Evolutionary conservation across 805 yeast genomes (phyloP).

Genomic region (Candida namnaoensis): DNA sequence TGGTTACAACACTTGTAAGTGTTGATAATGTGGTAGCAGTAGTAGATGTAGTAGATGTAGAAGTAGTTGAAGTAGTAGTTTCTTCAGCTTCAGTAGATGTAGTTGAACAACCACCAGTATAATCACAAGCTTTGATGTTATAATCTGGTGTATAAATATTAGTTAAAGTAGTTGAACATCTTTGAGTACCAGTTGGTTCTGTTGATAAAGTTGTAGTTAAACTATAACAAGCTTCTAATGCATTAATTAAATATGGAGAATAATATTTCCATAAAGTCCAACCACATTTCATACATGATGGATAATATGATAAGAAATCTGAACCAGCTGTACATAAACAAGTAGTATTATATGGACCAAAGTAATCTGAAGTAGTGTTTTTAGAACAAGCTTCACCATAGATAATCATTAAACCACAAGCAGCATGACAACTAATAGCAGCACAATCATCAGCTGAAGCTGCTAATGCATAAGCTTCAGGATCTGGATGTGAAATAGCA

Average conservation of each 20-base stretch:
- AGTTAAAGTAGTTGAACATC: constrained; percentile 8
- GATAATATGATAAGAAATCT: constrained; percentile 6
- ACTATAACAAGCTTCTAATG: constrained; percentile 14
- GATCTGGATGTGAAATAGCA: constrained; percentile 2
- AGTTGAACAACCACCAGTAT: neutral
- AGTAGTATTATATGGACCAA: constrained; percentile 2
- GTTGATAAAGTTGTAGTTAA: constrained; percentile 2
- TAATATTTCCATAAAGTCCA: constrained; percentile 25
- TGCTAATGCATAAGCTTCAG: constrained; percentile 15
- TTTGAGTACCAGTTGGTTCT: constrained; percentile 20
- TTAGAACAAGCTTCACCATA: constrained; percentile 19
- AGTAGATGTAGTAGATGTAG: neutral
- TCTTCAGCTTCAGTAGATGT: neutral
- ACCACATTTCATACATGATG: constrained; percentile 22
- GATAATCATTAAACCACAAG: constrained; percentile 20
- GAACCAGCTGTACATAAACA: constrained; percentile 9
- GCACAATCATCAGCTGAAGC: constrained; percentile 11
- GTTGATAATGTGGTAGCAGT: neutral
- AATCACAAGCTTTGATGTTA: neutral
- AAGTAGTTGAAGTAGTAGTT: neutral
- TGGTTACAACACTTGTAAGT: too few species aligned
- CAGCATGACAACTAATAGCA: constrained; percentile 17
- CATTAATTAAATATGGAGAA: constrained; percentile 12
- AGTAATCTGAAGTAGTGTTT: constrained; percentile 7
- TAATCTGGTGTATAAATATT: neutral